Conservation (phyloP, 371 early-diverging fungal genomes). For the Furculomyces boomerangus region DNA sequence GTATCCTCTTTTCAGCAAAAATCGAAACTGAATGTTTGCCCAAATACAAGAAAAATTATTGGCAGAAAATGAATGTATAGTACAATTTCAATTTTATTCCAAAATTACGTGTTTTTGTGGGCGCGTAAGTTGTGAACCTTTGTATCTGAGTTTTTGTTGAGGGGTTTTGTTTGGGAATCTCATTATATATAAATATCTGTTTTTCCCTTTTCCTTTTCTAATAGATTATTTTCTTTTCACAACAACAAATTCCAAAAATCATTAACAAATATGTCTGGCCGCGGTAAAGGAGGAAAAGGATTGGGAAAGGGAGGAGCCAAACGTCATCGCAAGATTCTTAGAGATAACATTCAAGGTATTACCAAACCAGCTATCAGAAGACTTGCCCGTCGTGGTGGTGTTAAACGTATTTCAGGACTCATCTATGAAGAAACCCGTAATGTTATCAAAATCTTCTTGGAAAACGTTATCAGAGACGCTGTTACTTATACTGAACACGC, state of each 20-base stretch:
- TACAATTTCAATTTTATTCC: no score
- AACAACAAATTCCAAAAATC: not conserved
- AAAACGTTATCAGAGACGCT: conserved; percentile 94
- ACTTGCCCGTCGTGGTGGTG: conserved; percentile 99
- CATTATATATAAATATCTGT: no score
- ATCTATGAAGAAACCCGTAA: conserved; percentile 98
- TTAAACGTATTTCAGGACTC: conserved; percentile 98
- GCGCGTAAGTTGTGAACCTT: no score
- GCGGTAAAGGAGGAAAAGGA: conserved; percentile 97
- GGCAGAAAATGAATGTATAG: no score
- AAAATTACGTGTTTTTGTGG: no score
- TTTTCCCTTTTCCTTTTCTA: not conserved
- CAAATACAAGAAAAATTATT: no score
- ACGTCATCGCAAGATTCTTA: conserved; percentile 98
- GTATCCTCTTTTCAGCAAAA: no score
- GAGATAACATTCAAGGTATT: conserved; percentile 97
- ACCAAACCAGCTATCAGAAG: conserved; percentile 99
- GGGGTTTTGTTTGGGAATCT: no score
- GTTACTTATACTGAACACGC: conserved; percentile 99
- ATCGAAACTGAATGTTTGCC: no score
- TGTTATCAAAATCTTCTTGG: conserved; percentile 94
- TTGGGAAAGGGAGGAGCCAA: conserved; percentile 95
- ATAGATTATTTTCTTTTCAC: conserved; percentile 2
- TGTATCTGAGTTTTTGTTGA: no score
- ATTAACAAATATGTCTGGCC: conserved; percentile 55